A percentile compares a stretch with the other conserved stretches of the same genome.
phyloP scores from a whole-genome alignment of 2,329 filamentous ascomycete genomes.

The Botryosphaeria agaves region DNA sequence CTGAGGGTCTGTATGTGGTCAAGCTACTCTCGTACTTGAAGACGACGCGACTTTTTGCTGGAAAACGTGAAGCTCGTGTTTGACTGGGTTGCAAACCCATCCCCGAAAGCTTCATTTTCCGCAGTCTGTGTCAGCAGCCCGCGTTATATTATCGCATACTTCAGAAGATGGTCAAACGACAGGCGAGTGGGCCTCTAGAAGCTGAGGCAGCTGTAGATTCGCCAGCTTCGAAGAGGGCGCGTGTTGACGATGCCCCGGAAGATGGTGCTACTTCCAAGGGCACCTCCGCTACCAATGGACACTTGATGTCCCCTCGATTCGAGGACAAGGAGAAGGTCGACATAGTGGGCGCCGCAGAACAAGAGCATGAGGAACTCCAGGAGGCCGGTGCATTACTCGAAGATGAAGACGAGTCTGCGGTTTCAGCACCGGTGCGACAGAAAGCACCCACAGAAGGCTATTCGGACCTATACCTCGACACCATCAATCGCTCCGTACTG shows the following conservation, averaged over 20 bases:
- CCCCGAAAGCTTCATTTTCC: too few species aligned
- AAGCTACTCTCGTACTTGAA: too few species aligned
- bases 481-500: constrained; percentile 78
- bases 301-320: constrained; percentile 7
- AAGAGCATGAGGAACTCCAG: constrained; percentile 19
- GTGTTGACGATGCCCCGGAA: constrained; percentile 25
- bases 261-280: constrained; percentile 14
- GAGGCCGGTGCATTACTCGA: constrained; percentile 19
- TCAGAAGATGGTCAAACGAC: constrained; percentile 32
- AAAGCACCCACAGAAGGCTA: constrained; percentile 72
- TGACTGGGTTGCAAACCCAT: too few species aligned
- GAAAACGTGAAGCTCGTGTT: too few species aligned
- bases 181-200: constrained; percentile 27
- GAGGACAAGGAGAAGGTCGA: constrained; percentile 5
- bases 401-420: constrained; percentile 12
- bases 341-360: constrained; percentile 13
- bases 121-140: too few species aligned
- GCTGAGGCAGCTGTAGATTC: constrained; percentile 20
- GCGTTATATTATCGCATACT: too few species aligned
- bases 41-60: too few species aligned
- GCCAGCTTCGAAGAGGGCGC: constrained; percentile 29
- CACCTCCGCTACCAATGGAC: constrained; percentile 8
- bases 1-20: too few species aligned
- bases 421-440: constrained; percentile 44
- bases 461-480: constrained; percentile 92